Percentiles rank a stretch among this genome's conserved stretches.
Evolutionary conservation across 768 basidiomycete genomes (phyloP).

Genomic region (Boletus vinaceobasis): DNA sequence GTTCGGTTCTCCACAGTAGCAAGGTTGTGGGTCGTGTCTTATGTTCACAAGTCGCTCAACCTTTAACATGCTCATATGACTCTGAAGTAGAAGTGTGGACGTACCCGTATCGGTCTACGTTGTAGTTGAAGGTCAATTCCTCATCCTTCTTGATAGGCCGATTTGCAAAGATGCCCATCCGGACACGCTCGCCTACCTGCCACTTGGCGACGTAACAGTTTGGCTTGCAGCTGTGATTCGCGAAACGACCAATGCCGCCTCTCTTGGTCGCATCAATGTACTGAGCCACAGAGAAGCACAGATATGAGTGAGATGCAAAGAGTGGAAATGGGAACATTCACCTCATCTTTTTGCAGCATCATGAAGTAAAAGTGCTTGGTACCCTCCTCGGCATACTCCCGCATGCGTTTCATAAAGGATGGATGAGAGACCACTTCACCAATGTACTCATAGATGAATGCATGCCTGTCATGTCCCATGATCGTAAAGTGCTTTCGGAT

Average conservation of each 20-base stretch:
- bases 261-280: constrained; percentile 98
- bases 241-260: constrained; percentile 95
- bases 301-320: neutral
- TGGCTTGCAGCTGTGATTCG: constrained; percentile 96
- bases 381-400: constrained; percentile 88
- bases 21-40: constrained; percentile 91
- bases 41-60: neutral
- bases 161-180: constrained; percentile 99
- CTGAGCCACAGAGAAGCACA: constrained; percentile 35
- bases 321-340: constrained; percentile 34
- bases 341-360: constrained; percentile 99
- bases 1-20: constrained; percentile 93
- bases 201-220: constrained; percentile 99
- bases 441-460: constrained; percentile 96
- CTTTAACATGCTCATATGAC: neutral
- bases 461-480: constrained; percentile 52
- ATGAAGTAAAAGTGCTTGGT: constrained; percentile 99
- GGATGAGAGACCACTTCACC: constrained; percentile 90
- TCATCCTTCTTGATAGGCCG: constrained; percentile 72
- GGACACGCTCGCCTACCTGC: constrained; percentile 84
- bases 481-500: constrained; percentile 1
- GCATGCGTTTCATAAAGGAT: constrained; percentile 91
- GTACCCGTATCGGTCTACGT: constrained; percentile 98
- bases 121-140: constrained; percentile 98
- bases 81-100: constrained; percentile 24